phyloP scores from a whole-genome alignment of 805 yeast species.

The Yamadazyma paraphyllophila region DNA sequence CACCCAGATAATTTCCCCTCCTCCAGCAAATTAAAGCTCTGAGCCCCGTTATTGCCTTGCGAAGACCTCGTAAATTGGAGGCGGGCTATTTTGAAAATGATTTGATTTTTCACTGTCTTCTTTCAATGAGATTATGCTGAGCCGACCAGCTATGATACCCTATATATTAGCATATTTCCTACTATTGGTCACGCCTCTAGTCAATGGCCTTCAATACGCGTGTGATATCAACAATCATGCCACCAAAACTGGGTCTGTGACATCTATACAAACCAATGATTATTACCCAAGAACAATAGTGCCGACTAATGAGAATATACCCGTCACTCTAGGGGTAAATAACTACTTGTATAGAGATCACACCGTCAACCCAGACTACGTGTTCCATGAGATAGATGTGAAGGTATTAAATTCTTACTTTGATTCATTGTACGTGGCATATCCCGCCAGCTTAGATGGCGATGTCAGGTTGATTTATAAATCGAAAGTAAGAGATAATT shows the following conservation, averaged over 20 bases:
- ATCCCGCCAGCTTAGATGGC: slow-evolving; percentile 6
- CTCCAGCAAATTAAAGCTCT: neutral
- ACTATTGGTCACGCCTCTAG: neutral
- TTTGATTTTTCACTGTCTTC: neutral
- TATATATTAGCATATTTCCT: neutral
- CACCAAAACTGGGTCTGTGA: neutral
- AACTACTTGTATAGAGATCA: slow-evolving; percentile 11
- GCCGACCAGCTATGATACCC: neutral
- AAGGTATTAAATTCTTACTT: slow-evolving; percentile 10
- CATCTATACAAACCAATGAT: slow-evolving; percentile 7
- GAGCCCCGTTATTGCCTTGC: neutral
- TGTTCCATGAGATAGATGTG: slow-evolving; percentile 12
- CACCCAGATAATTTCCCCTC: no score
- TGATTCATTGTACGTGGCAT: slow-evolving; percentile 11
- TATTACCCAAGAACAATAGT: slow-evolving; percentile 12
- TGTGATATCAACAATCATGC: slow-evolving; percentile 2
- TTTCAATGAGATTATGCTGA: neutral
- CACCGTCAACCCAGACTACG: neutral
- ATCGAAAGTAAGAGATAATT: slow-evolving; percentile 8
- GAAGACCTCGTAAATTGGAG: neutral
- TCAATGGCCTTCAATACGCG: neutral
- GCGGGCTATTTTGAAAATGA: neutral
- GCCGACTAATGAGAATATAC: slow-evolving; percentile 8
- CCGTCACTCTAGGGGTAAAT: slow-evolving; percentile 12
- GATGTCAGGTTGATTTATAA: neutral